Conservation (phyloP, 768 basidiomycete species). For the Coprinopsis cinerea region DNA sequence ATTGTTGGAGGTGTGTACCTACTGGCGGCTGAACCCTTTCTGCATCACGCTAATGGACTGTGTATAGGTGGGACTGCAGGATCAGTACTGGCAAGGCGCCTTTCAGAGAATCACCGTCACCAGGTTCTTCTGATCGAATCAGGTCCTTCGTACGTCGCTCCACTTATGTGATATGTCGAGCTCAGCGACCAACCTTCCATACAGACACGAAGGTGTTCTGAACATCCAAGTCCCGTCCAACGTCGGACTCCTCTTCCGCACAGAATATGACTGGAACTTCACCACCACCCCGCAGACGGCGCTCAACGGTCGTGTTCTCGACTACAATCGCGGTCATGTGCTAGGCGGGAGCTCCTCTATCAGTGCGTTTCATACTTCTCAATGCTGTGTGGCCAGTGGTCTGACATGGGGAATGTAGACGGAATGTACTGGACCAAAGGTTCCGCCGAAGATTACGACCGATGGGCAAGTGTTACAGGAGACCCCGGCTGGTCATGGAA, state of each 20-base stretch:
- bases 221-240: constrained; percentile 9
- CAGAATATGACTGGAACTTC: constrained; percentile 28
- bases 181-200: not conserved
- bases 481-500: constrained; percentile 31
- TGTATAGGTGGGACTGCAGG: constrained; percentile 16
- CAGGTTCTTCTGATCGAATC: constrained; percentile 9
- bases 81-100: constrained; percentile 5
- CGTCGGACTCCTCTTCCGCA: constrained; percentile 9
- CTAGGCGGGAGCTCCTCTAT: constrained; percentile 28
- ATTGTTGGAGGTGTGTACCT: constrained; percentile 18
- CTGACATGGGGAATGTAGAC: constrained; percentile 8
- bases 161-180: not conserved
- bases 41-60: not conserved
- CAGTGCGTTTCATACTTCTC: constrained; percentile 17
- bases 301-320: constrained; percentile 19
- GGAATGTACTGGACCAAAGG: constrained; percentile 19
- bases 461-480: constrained; percentile 20
- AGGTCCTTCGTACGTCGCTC: constrained; percentile 14
- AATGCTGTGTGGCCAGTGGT: not conserved
- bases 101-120: constrained; percentile 5
- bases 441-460: constrained; percentile 24
- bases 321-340: constrained; percentile 23
- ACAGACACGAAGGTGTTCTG: constrained; percentile 3
- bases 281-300: constrained; percentile 27
- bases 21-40: not conserved